Conservation (phyloP, 1,284 basidiomycete species). For the Ustilago cynodontis region DNA sequence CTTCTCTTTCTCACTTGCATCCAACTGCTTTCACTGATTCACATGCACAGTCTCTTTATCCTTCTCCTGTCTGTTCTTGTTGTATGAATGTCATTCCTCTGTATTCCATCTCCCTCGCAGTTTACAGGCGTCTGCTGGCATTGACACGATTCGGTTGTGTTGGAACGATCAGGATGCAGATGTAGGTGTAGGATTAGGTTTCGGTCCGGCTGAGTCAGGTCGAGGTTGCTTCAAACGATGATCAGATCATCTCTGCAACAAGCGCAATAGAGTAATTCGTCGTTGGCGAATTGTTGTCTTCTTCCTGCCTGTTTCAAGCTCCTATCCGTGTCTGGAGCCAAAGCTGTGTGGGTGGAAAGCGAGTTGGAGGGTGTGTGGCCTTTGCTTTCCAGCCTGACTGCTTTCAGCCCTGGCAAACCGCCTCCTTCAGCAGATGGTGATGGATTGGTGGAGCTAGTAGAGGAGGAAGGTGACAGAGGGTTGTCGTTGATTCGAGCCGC, state of each 20-base stretch:
- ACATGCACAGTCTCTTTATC: background rate
- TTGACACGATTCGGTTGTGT: background rate
- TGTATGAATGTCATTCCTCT: slow-evolving; percentile 11
- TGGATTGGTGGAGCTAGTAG: background rate
- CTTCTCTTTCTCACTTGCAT: background rate
- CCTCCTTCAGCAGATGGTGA: background rate
- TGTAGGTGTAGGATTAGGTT: too few relatives aligned
- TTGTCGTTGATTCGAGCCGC: slow-evolving; percentile 36
- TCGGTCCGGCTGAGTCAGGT: too few relatives aligned
- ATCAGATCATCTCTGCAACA: slow-evolving; percentile 51
- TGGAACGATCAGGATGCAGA: too few relatives aligned
- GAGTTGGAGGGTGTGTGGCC: slow-evolving; percentile 40
- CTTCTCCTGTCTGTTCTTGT: slow-evolving; percentile 6
- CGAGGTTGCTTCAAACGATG: too few relatives aligned
- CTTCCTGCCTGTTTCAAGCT: slow-evolving; percentile 13
- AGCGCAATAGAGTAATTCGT: slow-evolving; percentile 50
- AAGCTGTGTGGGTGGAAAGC: slow-evolving; percentile 10
- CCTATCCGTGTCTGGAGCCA: slow-evolving; percentile 7
- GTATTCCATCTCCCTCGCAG: background rate
- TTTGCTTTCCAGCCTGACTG: slow-evolving; percentile 28
- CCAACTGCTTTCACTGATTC: too few relatives aligned
- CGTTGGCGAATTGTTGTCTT: slow-evolving; percentile 49
- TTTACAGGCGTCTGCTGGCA: background rate
- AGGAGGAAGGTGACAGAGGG: background rate
- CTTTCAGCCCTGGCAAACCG: slow-evolving; percentile 9